Conservation (phyloP, 257 asterid genomes). For the Nicotiana noctiflora region DNA sequence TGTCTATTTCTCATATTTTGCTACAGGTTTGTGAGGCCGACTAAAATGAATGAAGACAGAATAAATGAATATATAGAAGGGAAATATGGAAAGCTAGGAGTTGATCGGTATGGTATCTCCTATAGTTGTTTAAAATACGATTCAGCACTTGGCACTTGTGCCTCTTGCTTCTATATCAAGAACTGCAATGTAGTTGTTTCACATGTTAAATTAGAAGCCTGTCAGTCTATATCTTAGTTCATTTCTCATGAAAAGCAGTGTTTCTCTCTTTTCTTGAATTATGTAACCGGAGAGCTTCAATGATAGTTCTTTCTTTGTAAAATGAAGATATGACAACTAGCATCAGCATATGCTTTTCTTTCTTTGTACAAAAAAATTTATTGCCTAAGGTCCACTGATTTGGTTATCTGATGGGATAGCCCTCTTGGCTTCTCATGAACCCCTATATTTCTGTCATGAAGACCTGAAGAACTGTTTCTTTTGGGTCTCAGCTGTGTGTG, state of each 20-base stretch:
- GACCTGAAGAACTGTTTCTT: not conserved
- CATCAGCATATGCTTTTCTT: no score
- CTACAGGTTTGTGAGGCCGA: conserved; percentile 87
- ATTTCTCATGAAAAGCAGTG: not conserved
- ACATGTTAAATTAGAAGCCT: not conserved
- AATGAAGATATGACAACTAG: not conserved
- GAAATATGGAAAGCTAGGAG: conserved; percentile 77
- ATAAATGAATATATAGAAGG: conserved; percentile 73
- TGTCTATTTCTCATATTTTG: not conserved
- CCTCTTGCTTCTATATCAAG: not conserved
- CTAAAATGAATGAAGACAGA: conserved; percentile 67
- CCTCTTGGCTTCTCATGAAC: not conserved
- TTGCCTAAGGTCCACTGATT: not conserved
- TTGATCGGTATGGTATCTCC: conserved; percentile 53
- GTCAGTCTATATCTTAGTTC: not conserved
- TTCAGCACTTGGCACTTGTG: not conserved
- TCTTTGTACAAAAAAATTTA: no score
- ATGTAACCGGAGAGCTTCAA: not conserved
- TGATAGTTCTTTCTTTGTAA: not conserved
- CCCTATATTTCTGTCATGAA: not conserved
- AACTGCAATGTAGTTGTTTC: not conserved
- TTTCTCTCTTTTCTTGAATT: not conserved
- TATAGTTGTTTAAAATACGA: not conserved
- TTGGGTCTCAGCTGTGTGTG: not conserved
- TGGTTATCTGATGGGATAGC: not conserved